A percentile compares a stretch with the other conserved stretches of the same genome.
Conservation (phyloP, 108 stramenopile species). For the Aurantiochytrium sp. region DNA sequence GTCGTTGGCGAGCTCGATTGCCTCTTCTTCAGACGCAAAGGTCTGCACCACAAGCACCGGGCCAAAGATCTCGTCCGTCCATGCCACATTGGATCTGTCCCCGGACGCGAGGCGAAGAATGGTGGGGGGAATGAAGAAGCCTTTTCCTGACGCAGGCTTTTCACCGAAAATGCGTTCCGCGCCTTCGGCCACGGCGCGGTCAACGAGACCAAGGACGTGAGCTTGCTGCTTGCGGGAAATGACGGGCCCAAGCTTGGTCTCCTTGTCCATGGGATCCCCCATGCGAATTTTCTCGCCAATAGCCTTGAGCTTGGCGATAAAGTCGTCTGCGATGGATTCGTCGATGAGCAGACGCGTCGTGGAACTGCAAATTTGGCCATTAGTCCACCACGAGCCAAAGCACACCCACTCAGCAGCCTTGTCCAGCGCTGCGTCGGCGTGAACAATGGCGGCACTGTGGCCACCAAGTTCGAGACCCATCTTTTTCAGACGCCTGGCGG, state of each 20-base stretch:
- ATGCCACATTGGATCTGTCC: conserved; percentile 53
- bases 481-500: conserved; percentile 61
- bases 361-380: not conserved
- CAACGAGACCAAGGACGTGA: conserved; percentile 48
- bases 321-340: conserved; percentile 56
- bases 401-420: conserved; percentile 51
- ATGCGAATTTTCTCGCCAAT: conserved; percentile 52
- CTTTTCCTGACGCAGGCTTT: not conserved
- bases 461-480: conserved; percentile 80
- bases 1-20: conserved; percentile 54
- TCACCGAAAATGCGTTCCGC: conserved; percentile 60
- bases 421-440: conserved; percentile 72
- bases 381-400: not conserved
- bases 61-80: conserved; percentile 74
- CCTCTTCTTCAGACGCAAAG: conserved; percentile 47
- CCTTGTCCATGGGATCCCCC: conserved; percentile 61
- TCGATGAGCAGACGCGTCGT: conserved; percentile 47
- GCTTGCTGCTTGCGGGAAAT: conserved; percentile 23
- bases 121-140: conserved; percentile 67
- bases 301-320: conserved; percentile 52
- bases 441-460: conserved; percentile 84
- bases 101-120: conserved; percentile 43
- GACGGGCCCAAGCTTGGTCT: conserved; percentile 68
- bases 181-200: conserved; percentile 59
- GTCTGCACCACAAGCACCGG: conserved; percentile 62